Base-by-base conservation (phyloP, 768 basidiomycete genomes). In the Leccinum broughii region DNA sequence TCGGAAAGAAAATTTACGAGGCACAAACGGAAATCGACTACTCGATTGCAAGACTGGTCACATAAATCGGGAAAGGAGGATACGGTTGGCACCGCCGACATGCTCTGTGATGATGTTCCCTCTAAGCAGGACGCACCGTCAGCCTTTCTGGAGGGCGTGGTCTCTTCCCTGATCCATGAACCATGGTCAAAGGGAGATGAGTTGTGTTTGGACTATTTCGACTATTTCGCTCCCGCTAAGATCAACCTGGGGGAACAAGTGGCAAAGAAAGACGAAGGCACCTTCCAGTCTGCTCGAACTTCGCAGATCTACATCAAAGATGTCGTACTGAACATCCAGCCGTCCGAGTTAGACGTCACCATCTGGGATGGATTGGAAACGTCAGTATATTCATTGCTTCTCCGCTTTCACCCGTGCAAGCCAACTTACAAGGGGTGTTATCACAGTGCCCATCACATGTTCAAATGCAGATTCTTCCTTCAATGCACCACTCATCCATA, bases 401-500 rank as follows among this genome's bases (percentile, higher is more conserved):
- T 14, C 17, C 9, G 10, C 37, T 28, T 1, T 44, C 7, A 17
- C 22, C 22, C n/a, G 20, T 41, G 17, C 17, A 37, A 13, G 20
- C 6, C 20, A 1, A 26, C 59, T 66, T 28, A 64, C 58, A 13
- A 24, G 11, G 35, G 13, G 8, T 51, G n/a, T 28, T 28, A 2
- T 49, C 26, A 55, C 55, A 72, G 71, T 4, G 13, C 50, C 10
- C 46, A 65, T 24, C 67, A 65, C 49, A 28, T 68, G 8, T 64
- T 70, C 64, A 67, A 60, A 34, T 70, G 64, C n/a, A 65, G 64
- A 41, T 65, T 74, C 51, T 52, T 67, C 32, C 62, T 72, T 30
- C 61, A 55, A 52, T 74, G 68, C 26, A 56, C 46, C 3, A 49
- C 57, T 1, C 58, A 57, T 20, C 57, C 63, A 13, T 68, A 63